These are phyloP conservation scores for Ustilago hordei DNA, from an alignment of 1,284 basidiomycete genomes.

Conservation along the genomic window DNA sequence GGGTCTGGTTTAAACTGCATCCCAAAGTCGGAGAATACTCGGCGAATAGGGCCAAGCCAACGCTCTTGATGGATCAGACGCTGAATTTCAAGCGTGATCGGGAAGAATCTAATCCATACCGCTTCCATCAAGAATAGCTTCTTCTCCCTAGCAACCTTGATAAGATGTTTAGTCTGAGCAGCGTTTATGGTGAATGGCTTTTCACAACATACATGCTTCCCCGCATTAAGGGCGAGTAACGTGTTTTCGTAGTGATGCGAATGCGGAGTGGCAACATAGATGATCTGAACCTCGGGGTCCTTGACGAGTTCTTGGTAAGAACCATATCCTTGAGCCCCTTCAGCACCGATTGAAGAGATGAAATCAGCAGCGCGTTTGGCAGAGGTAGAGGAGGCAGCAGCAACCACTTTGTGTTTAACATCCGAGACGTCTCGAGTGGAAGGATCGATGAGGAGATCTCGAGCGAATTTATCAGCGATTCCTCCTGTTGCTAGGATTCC, in stretches of 20 bases:
- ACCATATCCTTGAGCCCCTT: conserved; percentile 78
- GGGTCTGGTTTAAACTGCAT: conserved; percentile 50
- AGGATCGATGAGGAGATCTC: conserved; percentile 70
- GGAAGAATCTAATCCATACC: conserved; percentile 62
- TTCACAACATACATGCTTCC: conserved; percentile 78
- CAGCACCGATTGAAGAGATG: conserved; percentile 73
- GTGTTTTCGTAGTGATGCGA: conserved; percentile 85
- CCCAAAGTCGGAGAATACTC: conserved; percentile 52
- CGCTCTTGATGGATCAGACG: conserved; percentile 48
- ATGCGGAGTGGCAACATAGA: conserved; percentile 81
- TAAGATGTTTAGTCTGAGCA: conserved; percentile 74
- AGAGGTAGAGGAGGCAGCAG: conserved; percentile 78
- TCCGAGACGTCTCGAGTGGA: conserved; percentile 76
- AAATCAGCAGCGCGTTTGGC: conserved; percentile 80
- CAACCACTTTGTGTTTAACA: conserved; percentile 80
- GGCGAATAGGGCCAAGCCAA: conserved; percentile 46
- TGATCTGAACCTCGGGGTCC: conserved; percentile 74
- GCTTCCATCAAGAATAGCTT: conserved; percentile 64
- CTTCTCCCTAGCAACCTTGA: conserved; percentile 76
- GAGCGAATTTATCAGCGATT: conserved; percentile 67
- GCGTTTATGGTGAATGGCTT: conserved; percentile 72
- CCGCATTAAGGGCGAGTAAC: conserved; percentile 79
- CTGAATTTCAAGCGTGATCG: conserved; percentile 50
- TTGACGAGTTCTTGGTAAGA: conserved; percentile 82
- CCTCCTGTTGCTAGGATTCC: conserved; percentile 61